A percentile compares a stretch with the other conserved stretches of the same genome.
Conservation (phyloP, 306 rosid genomes). For the Prunus davidiana region DNA sequence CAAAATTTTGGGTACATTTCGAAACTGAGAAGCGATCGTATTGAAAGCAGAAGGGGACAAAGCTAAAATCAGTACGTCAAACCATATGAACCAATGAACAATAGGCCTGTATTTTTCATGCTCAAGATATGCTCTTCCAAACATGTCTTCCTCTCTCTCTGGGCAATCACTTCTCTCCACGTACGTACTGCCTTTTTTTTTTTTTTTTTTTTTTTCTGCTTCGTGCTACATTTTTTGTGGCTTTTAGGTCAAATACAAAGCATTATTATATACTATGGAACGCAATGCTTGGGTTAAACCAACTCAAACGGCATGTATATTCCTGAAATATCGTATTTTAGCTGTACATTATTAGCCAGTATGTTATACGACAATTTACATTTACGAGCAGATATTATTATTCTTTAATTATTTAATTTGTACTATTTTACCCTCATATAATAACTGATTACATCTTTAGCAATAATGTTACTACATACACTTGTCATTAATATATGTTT, state of each 20-base stretch:
- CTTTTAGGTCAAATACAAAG: background rate
- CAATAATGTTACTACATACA: too few relatives aligned
- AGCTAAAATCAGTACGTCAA: constrained; percentile 11
- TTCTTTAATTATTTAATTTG: too few relatives aligned
- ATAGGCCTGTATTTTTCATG: constrained; percentile 3
- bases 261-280: background rate
- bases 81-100: background rate
- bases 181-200: background rate
- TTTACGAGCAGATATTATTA: too few relatives aligned
- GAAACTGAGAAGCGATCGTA: background rate
- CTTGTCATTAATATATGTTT: too few relatives aligned
- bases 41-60: constrained; percentile 8
- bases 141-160: background rate
- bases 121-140: background rate
- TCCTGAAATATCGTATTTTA: background rate
- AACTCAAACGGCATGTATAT: background rate
- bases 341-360: too few relatives aligned
- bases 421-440: too few relatives aligned
- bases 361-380: too few relatives aligned
- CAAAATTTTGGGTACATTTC: constrained; percentile 23
- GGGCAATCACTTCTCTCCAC: background rate
- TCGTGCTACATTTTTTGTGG: background rate
- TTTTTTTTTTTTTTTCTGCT: background rate
- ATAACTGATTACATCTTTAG: too few relatives aligned
- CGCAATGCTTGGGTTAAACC: background rate